Percentiles rank a stretch among this genome's conserved stretches.
Evolutionary conservation across 1,284 basidiomycete genomes (phyloP).

Genomic region (Leccinum subrobustum): DNA sequence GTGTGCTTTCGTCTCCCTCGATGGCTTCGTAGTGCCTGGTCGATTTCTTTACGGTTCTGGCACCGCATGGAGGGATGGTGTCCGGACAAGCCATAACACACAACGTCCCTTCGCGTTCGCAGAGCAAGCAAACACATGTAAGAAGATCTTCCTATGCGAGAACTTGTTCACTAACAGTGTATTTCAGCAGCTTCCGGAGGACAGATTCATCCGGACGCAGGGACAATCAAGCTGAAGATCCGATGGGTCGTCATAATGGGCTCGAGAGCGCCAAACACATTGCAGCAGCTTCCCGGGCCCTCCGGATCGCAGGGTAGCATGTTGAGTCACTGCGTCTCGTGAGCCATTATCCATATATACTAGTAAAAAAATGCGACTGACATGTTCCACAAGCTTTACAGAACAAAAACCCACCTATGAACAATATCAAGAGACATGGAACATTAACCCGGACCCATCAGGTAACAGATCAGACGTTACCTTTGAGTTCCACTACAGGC

Average conservation of each 20-base stretch:
- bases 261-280: constrained; percentile 35
- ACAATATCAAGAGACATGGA: constrained; percentile 51
- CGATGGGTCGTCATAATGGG: constrained; percentile 41
- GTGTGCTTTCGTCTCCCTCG: constrained; percentile 56
- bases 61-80: constrained; percentile 43
- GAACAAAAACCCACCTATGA: constrained; percentile 35
- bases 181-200: constrained; percentile 1
- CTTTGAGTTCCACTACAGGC: constrained; percentile 59
- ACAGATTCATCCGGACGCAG: constrained; percentile 38
- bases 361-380: background rate
- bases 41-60: constrained; percentile 58
- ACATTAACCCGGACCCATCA: constrained; percentile 42
- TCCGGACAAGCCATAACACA: constrained; percentile 42
- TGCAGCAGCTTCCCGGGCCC: constrained; percentile 35
- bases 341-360: background rate
- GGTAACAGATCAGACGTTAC: constrained; percentile 49
- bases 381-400: constrained; percentile 37
- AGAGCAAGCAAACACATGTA: constrained; percentile 35
- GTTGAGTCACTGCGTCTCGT: constrained; percentile 45
- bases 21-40: constrained; percentile 58
- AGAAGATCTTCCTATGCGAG: background rate
- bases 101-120: constrained; percentile 61
- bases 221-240: constrained; percentile 56
- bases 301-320: constrained; percentile 32
- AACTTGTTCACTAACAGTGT: background rate